Evolutionary conservation across 768 basidiomycete genomes (phyloP), one percentile per base, ranked within the genome.

Genomic region (Lenzites betulinus): DNA sequence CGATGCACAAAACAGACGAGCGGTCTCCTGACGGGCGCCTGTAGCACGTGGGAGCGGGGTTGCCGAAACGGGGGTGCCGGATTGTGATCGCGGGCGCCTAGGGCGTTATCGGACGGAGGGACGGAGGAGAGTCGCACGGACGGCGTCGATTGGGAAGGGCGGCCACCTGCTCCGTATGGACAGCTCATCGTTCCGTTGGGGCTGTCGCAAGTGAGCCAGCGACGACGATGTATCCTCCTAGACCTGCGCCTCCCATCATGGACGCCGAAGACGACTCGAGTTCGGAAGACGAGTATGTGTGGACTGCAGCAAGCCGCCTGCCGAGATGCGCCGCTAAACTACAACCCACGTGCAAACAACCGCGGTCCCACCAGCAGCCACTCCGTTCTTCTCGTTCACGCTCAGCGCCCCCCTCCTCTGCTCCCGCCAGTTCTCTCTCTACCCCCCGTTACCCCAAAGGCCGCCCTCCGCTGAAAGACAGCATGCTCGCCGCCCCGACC

Each of bases 401-500:
- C 54, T 70, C 69, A 65, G 70, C 70, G 55, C 70, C 70, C 51
- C 70, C 70, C 60, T 58, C 71, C 49, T 65, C 66, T 53, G 54
- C 64, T 26, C 54, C 53, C 46, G 35, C 59, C 43, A 22, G 15
- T n/a, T 51, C 62, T 5, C 28, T 33, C 58, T n/a, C 50, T 42
- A 23, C 15, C 39, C n/a, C 47, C 36, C 53, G 26, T 57, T 38
- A 39, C 30, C 43, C 9, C 52, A 51, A 52, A 48, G 53, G 57
- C 59, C 58, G 59, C 60, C 54, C 60, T 35, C 66, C 64, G 49
- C 48, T 64, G 20, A 52, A 59, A 63, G 67, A 64, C 38, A 59
- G 61, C 43, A 73, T 73, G 71, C 71, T 73, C 20, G 66, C 68
- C 35, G 79, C 82, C 63, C 73, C 83, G 52, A 65, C 84, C 64